Conservation (phyloP, 345 rosid genomes). For the Sapria himalayana region DNA sequence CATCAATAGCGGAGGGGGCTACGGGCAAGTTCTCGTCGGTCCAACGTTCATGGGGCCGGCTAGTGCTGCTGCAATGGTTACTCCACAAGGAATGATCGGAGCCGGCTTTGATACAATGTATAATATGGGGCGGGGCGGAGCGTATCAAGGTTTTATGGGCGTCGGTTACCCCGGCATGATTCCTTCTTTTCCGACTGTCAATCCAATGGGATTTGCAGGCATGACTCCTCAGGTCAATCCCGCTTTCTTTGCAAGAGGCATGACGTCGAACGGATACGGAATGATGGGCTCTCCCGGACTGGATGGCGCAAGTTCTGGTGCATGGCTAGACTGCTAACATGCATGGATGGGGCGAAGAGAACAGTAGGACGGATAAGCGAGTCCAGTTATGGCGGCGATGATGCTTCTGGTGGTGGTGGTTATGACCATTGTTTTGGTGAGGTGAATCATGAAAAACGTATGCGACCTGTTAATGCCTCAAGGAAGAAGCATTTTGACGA, state of each 20-base stretch:
- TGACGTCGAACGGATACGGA: conserved; percentile 43
- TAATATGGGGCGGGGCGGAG: conserved; percentile 65
- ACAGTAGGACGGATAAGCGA: conserved; percentile 34
- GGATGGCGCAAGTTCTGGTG: conserved; percentile 47
- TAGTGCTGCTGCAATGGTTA: conserved; percentile 55
- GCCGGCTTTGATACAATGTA: conserved; percentile 63
- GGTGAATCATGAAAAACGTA: conserved; percentile 51
- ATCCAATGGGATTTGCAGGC: conserved; percentile 61
- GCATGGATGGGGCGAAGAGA: conserved; percentile 51
- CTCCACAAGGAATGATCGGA: conserved; percentile 63
- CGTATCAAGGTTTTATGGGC: conserved; percentile 55
- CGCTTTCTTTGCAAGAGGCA: conserved; percentile 54
- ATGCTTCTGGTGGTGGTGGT: conserved; percentile 68
- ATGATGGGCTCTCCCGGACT: conserved; percentile 50
- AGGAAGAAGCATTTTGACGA: conserved; percentile 43
- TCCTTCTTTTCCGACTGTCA: conserved; percentile 54
- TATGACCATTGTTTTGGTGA: conserved; percentile 76
- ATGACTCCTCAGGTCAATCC: conserved; percentile 88
- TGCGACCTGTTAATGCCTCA: conserved; percentile 24
- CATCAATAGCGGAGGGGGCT: conserved; percentile 39
- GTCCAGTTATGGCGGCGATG: conserved; percentile 65
- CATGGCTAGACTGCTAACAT: conserved; percentile 59
- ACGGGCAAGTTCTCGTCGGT: conserved; percentile 53
- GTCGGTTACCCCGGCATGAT: conserved; percentile 64
- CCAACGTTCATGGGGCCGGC: conserved; percentile 46